Conservation (phyloP, 306 rosid species). For the Vachellia collinsii region DNA sequence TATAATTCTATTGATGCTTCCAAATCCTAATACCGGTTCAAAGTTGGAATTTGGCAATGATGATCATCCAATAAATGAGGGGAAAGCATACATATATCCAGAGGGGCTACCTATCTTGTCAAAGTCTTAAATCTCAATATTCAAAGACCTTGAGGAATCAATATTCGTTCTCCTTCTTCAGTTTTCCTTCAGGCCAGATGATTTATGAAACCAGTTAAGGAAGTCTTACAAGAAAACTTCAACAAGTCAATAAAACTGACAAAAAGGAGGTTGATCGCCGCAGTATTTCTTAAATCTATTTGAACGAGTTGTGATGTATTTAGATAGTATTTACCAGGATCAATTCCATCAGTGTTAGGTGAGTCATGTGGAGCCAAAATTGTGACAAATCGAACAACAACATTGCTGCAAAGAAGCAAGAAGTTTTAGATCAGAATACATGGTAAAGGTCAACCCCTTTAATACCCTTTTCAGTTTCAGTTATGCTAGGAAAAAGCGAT, state of each 20-base stretch:
- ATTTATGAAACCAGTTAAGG: background rate
- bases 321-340: constrained; percentile 67
- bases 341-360: constrained; percentile 96
- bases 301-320: constrained; percentile 9
- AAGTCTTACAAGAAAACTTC: background rate
- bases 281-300: constrained; percentile 9
- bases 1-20: background rate
- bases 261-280: background rate
- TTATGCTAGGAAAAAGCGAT: background rate
- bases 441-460: background rate
- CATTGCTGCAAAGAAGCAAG: constrained; percentile 66
- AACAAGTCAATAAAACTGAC: constrained; percentile 18
- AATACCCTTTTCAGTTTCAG: background rate
- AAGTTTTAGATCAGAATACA: constrained; percentile 20
- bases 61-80: constrained; percentile 5
- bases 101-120: background rate
- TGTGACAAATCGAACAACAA: constrained; percentile 81
- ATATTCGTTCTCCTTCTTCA: background rate
- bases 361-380: constrained; percentile 93
- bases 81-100: background rate
- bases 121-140: constrained; percentile 1
- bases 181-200: background rate
- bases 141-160: background rate
- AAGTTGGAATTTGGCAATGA: background rate
- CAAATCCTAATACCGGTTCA: background rate